phyloP scores from a whole-genome alignment of 2,329 filamentous ascomycete species.

The Penicillium glabrum region DNA sequence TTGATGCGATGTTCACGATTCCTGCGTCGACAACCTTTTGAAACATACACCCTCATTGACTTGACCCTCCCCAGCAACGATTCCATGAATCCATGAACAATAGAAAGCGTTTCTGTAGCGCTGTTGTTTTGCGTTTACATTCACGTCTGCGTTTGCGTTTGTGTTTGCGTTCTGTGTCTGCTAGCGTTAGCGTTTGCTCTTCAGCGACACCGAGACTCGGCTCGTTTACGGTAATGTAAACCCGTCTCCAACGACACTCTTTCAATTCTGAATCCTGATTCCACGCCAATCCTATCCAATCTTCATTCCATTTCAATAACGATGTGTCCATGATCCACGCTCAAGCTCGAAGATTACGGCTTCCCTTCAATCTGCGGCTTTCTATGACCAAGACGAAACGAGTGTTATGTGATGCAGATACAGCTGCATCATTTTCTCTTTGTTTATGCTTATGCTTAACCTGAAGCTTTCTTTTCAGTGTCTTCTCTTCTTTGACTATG shows the following conservation, averaged over 20 bases:
- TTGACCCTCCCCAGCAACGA: slow-evolving; percentile 4
- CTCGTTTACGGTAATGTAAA: background rate
- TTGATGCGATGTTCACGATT: background rate
- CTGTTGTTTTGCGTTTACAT: slow-evolving; percentile 8
- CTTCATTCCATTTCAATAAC: background rate
- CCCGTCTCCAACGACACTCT: background rate
- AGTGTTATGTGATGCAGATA: slow-evolving; percentile 11
- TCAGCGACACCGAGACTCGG: background rate
- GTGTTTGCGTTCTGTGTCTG: too few species aligned
- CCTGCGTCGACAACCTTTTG: background rate
- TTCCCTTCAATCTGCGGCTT: background rate
- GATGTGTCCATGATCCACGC: slow-evolving; percentile 22
- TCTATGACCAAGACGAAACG: slow-evolving; percentile 10
- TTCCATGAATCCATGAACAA: slow-evolving; percentile 26
- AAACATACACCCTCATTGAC: background rate
- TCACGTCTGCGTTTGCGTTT: background rate
- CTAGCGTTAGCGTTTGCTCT: slow-evolving; percentile 5
- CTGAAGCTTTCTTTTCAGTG: background rate
- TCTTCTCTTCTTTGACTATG: background rate
- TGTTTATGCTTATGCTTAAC: background rate
- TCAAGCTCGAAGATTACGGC: slow-evolving; percentile 17
- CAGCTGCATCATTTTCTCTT: background rate
- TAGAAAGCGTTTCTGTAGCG: slow-evolving; percentile 30
- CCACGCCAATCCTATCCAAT: background rate
- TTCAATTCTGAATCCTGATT: background rate